A percentile compares a stretch with the other conserved stretches of the same genome.
phyloP scores from a whole-genome alignment of 768 basidiomycete genomes.

The Mrakia hoshinonis region DNA sequence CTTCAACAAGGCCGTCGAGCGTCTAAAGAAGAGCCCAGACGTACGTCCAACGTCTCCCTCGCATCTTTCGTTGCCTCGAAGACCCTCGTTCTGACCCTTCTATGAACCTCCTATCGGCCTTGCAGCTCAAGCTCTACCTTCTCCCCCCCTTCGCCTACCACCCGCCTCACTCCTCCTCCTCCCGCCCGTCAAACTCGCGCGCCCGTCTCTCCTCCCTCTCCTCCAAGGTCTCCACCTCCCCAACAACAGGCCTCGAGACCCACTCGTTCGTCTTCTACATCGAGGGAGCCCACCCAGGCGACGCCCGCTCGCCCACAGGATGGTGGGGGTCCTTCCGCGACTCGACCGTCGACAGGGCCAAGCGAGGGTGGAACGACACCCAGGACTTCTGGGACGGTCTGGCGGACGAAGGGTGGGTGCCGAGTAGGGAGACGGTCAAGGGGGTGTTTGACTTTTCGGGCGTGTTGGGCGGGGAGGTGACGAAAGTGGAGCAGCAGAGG shows the following conservation, averaged over 20 bases:
- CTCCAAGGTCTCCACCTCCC: background rate
- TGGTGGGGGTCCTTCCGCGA: slow-evolving; percentile 15
- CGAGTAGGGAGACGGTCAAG: background rate
- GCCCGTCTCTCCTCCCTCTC: slow-evolving; percentile 15
- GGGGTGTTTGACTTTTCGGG: slow-evolving; percentile 3
- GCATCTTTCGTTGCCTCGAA: background rate
- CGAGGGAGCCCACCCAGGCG: slow-evolving; percentile 19
- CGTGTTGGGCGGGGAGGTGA: background rate
- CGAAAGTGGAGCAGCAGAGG: background rate
- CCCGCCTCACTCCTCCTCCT: slow-evolving; percentile 16
- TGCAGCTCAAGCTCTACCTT: slow-evolving; percentile 25
- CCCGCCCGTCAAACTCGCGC: slow-evolving; percentile 3
- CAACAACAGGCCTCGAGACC: slow-evolving; percentile 7
- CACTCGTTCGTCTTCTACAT: slow-evolving; percentile 24
- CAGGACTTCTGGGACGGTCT: background rate
- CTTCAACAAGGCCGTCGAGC: slow-evolving; percentile 22
- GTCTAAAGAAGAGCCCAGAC: slow-evolving; percentile 16
- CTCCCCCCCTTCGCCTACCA: slow-evolving; percentile 28
- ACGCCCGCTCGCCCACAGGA: slow-evolving; percentile 11
- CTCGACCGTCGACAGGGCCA: background rate
- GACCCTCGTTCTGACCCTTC: background rate
- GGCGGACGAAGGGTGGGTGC: slow-evolving; percentile 9
- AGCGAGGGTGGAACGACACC: background rate
- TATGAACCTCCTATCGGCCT: background rate
- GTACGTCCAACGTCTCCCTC: slow-evolving; percentile 6